These are phyloP conservation scores for Endotrypanum monterogeii DNA, from an alignment of 208 protist species.

Conservation along the genomic window DNA sequence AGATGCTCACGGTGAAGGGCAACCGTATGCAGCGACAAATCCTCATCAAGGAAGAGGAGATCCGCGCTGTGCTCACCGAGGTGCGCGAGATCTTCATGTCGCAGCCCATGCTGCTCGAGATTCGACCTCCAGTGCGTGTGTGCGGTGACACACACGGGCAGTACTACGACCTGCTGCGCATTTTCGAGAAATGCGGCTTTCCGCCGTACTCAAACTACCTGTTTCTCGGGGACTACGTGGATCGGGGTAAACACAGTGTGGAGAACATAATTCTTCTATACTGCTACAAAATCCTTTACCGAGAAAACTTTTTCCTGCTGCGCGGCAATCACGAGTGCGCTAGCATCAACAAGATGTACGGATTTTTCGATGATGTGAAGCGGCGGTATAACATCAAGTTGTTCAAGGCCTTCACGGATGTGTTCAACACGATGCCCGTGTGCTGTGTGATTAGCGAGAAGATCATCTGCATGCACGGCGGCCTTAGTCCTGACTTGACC, in stretches of 20 bases:
- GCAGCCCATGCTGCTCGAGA: slow-evolving; percentile 90
- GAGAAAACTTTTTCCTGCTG: slow-evolving; percentile 98
- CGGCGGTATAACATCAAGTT: slow-evolving; percentile 95
- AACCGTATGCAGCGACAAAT: slow-evolving; percentile 69
- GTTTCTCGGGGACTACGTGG: slow-evolving; percentile 99
- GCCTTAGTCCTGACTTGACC: slow-evolving; percentile 97
- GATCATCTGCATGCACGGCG: slow-evolving; percentile 99
- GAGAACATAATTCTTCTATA: slow-evolving; percentile 93
- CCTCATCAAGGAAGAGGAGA: slow-evolving; percentile 86
- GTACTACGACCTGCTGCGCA: slow-evolving; percentile 98
- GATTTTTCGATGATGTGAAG: slow-evolving; percentile 99
- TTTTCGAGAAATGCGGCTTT: slow-evolving; percentile 99
- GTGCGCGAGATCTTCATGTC: slow-evolving; percentile 89
- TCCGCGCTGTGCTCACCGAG: slow-evolving; percentile 58
- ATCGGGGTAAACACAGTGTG: slow-evolving; percentile 97
- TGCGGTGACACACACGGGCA: slow-evolving; percentile 99
- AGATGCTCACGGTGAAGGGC: slow-evolving; percentile 64
- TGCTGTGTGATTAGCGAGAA: slow-evolving; percentile 99
- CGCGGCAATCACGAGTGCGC: slow-evolving; percentile 99
- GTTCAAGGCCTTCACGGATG: slow-evolving; percentile 99
- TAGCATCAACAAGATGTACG: slow-evolving; percentile 98
- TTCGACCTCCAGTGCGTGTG: slow-evolving; percentile 84
- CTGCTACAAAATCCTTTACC: slow-evolving; percentile 97
- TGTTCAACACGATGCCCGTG: slow-evolving; percentile 99
- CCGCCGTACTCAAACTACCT: slow-evolving; percentile 99